phyloP scores from a whole-genome alignment of 768 basidiomycete genomes.

The Trametes villosa region DNA sequence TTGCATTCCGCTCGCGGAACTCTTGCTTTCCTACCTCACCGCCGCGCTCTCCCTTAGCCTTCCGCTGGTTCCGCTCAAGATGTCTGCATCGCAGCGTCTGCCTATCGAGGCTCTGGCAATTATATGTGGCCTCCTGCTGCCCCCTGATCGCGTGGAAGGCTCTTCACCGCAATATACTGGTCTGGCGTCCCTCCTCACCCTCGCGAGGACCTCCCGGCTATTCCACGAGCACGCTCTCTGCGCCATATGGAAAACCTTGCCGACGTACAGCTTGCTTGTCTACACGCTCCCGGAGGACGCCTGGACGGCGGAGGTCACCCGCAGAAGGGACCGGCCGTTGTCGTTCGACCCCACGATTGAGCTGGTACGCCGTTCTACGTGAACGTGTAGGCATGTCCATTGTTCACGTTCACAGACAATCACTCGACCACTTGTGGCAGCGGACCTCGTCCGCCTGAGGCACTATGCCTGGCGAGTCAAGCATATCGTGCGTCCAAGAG shows the following conservation, averaged over 20 bases:
- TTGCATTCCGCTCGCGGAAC: too few relatives aligned
- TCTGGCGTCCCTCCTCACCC: neutral
- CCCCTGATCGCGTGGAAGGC: too few relatives aligned
- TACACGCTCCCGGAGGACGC: neutral
- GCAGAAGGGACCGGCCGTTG: neutral
- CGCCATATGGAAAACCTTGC: constrained; percentile 3
- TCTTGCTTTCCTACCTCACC: too few relatives aligned
- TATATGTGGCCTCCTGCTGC: neutral
- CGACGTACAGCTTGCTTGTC: neutral
- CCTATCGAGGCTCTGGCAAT: neutral
- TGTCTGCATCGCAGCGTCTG: neutral
- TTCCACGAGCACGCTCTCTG: constrained; percentile 7
- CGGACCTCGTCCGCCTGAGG: too few relatives aligned
- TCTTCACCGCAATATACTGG: too few relatives aligned
- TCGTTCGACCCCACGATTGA: neutral
- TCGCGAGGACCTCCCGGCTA: neutral
- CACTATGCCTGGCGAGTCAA: too few relatives aligned
- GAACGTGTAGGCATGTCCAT: too few relatives aligned
- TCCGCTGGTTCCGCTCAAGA: neutral
- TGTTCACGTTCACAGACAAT: too few relatives aligned
- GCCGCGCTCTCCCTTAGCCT: neutral
- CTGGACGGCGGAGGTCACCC: neutral
- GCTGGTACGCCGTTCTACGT: neutral
- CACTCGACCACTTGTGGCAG: too few relatives aligned
- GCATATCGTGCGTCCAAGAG: too few relatives aligned